Evolutionary conservation across 805 yeast species (phyloP).

Genomic region (Kazachstania psychrophila): DNA sequence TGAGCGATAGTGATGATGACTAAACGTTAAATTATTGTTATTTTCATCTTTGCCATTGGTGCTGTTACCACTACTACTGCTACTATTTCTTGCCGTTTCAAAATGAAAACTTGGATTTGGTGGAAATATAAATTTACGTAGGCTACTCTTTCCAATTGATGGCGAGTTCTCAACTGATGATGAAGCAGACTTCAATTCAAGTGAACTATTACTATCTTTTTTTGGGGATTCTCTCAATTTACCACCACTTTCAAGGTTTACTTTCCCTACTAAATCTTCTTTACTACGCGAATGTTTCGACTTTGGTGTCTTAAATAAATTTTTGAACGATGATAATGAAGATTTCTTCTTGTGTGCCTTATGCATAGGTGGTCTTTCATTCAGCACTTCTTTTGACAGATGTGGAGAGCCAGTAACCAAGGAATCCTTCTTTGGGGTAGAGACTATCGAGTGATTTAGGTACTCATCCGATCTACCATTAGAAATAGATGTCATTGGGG

Average conservation of each 20-base stretch:
- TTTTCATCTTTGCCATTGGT: background rate
- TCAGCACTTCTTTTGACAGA: background rate
- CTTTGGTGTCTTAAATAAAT: constrained; percentile 26
- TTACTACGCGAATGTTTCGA: constrained; percentile 4
- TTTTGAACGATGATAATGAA: constrained; percentile 25
- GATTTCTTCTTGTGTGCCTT: constrained; percentile 23
- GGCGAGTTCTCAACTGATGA: constrained; percentile 6
- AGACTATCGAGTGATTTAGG: background rate
- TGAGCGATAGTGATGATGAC: constrained; percentile 5
- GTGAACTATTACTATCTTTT: background rate
- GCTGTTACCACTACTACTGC: background rate
- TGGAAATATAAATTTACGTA: constrained; percentile 11
- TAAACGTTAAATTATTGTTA: background rate
- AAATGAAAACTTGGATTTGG: constrained; percentile 14
- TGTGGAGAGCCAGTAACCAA: background rate
- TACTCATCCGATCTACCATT: background rate
- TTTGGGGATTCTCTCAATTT: background rate
- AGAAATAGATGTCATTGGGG: constrained; percentile 1
- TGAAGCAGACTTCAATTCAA: background rate
- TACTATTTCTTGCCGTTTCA: constrained; percentile 1
- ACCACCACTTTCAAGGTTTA: background rate
- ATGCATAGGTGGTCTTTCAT: constrained; percentile 1
- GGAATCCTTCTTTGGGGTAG: constrained; percentile 1
- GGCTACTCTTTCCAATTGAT: constrained; percentile 1
- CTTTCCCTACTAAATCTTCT: background rate